Evolutionary conservation across 2,329 filamentous ascomycete species (phyloP).

Genomic region (Talaromyces marneffei): DNA sequence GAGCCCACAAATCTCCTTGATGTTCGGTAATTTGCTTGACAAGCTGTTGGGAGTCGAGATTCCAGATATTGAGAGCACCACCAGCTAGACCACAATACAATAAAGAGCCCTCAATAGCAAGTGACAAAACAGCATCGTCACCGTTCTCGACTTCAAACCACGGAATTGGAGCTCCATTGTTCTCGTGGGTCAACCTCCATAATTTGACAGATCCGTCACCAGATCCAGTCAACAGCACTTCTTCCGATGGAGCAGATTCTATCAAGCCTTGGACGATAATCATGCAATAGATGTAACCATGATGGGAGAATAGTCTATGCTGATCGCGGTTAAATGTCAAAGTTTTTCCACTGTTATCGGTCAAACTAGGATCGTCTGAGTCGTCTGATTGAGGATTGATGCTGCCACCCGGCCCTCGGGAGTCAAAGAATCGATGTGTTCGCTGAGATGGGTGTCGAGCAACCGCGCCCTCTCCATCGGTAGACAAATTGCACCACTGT

Average conservation of each 20-base stretch:
- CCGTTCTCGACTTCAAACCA: slow-evolving; percentile 62
- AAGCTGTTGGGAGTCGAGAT: slow-evolving; percentile 87
- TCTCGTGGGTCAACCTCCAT: slow-evolving; percentile 67
- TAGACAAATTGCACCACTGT: slow-evolving; percentile 70
- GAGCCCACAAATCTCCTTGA: slow-evolving; percentile 73
- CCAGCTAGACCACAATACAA: slow-evolving; percentile 84
- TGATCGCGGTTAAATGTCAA: slow-evolving; percentile 77
- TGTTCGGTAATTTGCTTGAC: slow-evolving; percentile 79
- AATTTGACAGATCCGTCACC: slow-evolving; percentile 92
- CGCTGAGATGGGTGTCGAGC: slow-evolving; percentile 69
- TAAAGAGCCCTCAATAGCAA: slow-evolving; percentile 84
- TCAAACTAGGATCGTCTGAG: slow-evolving; percentile 46
- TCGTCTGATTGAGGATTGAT: slow-evolving; percentile 64
- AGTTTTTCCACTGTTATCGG: slow-evolving; percentile 56
- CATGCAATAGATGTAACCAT: slow-evolving; percentile 96
- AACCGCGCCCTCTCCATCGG: slow-evolving; percentile 55
- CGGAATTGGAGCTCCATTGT: slow-evolving; percentile 60
- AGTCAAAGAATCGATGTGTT: slow-evolving; percentile 89
- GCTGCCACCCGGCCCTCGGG: slow-evolving; percentile 73
- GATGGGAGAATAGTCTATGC: slow-evolving; percentile 84
- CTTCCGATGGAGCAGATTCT: slow-evolving; percentile 58
- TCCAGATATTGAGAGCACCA: slow-evolving; percentile 92
- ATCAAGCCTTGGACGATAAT: slow-evolving; percentile 70
- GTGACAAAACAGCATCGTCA: slow-evolving; percentile 63
- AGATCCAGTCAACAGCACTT: slow-evolving; percentile 82